Base-by-base conservation (phyloP, 2,329 filamentous ascomycete species). In the Penicillium sp. region DNA sequence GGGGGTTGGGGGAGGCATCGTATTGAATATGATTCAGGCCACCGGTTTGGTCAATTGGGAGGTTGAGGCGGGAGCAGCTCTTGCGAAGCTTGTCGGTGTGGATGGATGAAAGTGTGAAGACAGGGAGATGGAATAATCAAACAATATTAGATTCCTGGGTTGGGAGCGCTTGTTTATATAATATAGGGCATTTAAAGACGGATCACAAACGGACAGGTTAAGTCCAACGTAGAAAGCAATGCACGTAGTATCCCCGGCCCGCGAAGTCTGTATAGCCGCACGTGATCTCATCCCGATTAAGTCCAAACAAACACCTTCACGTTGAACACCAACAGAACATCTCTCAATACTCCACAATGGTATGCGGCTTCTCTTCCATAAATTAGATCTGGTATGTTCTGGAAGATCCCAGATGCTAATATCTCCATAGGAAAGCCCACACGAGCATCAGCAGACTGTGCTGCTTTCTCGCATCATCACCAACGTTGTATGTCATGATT, bases 391-490 rank as follows among this genome's bases (percentile, higher is more conserved):
- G 1, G 8, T 15, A 6, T 3, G 5, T 2, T 25, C 2, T 43
- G 15, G 2, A 35, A n/a, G 5, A 21, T 17, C 9, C 6, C n/a
- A 21, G n/a, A 40, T 43, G 21, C 41, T 66, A 10, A 61, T 17
- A n/a, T 23, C 1, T 48, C 9, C 33, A 43, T 54, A 87, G 93
- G 94, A 99, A 77, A 96, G 91, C 70, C 94, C 94, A 40, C 94
- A 99, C 73, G 94, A 97, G 75, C 93, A 97, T 68, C 94, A 97
- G 81, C 93, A 99, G 82, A 95, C 89, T 71, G 82, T 96, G 53
- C 83, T 99, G 69, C 85, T 97, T 46, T 94, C 91, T 23, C 91
- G 94, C 61, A 97, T 99, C 78, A 96, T 97, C 78, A 94, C 89
- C 72, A 99, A 99, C 72, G 93, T 97, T 71, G 93, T 97, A 84